These are phyloP conservation scores for Sporisorium scitamineum DNA, from an alignment of 1,284 basidiomycete genomes.

Conservation along the genomic window DNA sequence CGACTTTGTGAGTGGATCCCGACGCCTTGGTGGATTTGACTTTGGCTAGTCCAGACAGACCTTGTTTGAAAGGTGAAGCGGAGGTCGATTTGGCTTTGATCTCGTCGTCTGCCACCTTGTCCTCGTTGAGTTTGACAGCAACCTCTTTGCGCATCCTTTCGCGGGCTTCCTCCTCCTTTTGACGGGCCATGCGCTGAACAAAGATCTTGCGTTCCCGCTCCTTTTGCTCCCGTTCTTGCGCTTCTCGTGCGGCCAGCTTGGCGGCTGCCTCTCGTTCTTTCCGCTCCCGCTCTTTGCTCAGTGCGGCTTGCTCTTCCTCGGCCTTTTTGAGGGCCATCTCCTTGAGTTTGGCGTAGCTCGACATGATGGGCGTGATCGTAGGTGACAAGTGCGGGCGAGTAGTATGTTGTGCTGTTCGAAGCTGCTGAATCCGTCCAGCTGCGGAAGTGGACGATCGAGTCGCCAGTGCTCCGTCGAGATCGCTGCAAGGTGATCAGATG, in stretches of 20 bases:
- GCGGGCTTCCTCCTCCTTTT: slow-evolving; percentile 43
- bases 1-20: slow-evolving; percentile 39
- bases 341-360: slow-evolving; percentile 46
- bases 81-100: background rate
- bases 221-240: slow-evolving; percentile 37
- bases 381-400: no score
- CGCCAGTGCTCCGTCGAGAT: slow-evolving; percentile 7
- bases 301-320: slow-evolving; percentile 36
- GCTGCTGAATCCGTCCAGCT: background rate
- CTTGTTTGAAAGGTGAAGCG: background rate
- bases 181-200: slow-evolving; percentile 33
- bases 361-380: slow-evolving; percentile 16
- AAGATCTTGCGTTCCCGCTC: slow-evolving; percentile 48
- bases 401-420: background rate
- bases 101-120: slow-evolving; percentile 14
- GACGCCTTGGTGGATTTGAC: slow-evolving; percentile 9
- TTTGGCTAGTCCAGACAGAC: background rate
- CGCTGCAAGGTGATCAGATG: slow-evolving; percentile 6
- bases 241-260: slow-evolving; percentile 40
- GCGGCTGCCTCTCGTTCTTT: slow-evolving; percentile 42
- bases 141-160: slow-evolving; percentile 40
- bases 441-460: background rate
- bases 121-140: slow-evolving; percentile 14
- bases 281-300: slow-evolving; percentile 29
- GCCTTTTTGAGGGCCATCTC: slow-evolving; percentile 45